Evolutionary conservation across 768 basidiomycete genomes (phyloP).

Genomic region (Sporobolomyces pararoseus): DNA sequence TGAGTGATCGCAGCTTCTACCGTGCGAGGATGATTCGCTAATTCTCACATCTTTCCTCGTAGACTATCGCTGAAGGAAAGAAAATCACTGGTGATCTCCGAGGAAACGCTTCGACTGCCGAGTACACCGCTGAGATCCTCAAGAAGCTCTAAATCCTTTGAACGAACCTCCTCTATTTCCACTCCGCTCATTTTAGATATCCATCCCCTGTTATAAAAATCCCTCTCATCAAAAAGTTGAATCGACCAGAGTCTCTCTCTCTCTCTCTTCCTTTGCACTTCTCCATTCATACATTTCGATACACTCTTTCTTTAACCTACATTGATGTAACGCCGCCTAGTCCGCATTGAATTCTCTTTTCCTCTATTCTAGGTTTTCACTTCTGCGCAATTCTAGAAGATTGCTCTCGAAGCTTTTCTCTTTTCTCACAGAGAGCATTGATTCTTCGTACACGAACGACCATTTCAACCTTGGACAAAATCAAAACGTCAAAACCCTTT

Average conservation of each 20-base stretch:
- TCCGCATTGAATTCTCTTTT: not conserved
- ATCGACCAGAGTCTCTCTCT: not conserved
- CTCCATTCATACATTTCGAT: not conserved
- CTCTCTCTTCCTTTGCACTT: not conserved
- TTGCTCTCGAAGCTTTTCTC: no score
- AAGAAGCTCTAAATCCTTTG: conserved; percentile 30
- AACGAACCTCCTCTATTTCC: not conserved
- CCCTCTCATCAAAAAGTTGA: no score
- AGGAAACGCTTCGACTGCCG: conserved; percentile 75
- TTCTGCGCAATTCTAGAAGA: no score
- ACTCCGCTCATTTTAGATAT: not conserved
- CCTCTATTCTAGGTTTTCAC: not conserved
- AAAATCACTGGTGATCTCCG: conserved; percentile 92
- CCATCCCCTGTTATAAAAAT: not conserved
- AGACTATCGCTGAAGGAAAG: conserved; percentile 98
- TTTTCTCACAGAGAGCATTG: no score
- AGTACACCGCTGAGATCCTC: conserved; percentile 43
- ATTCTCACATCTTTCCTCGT: not conserved
- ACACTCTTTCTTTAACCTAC: not conserved
- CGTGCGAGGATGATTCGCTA: no score
- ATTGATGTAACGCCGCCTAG: conserved; percentile 14
- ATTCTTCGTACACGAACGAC: no score
- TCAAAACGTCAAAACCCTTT: not conserved
- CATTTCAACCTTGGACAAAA: not conserved
- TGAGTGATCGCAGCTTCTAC: no score